Evolutionary conservation across 2,329 filamentous ascomycete species (phyloP), one percentile per base, ranked within the genome.

Genomic region (Xylariaceae sp.): DNA sequence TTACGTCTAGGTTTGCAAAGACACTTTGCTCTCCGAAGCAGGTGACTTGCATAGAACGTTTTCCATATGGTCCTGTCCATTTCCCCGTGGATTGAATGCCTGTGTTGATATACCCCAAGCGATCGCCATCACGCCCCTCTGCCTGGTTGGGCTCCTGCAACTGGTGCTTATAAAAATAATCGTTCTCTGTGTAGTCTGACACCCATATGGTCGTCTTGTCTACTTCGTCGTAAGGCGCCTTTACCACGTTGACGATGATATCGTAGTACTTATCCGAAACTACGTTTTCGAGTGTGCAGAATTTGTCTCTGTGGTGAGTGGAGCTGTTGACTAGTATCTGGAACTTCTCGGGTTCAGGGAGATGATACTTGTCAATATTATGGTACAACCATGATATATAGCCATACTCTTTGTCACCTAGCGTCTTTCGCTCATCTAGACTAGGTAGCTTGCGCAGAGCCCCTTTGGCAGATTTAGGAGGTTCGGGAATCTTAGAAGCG

Each of bases 151-250:
- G 57, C 17, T 54, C 60, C 19, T 64, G 62, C 51, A 60, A 67
- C 11, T 62, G 59, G 43, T 71, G 82, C 33, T 82, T 68, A 56
- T 77, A 85, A 50, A 96, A 83, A 1, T 61, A 52, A 0, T 73
- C 62, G 60, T 96, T 89, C 44, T 80, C 71, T 0, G 90, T 95
- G 66, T 91, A 96, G 67, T 96, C 91, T 0, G 88, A 87, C 15
- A 95, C 71, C 73, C 90, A 90, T 0, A 96, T 56, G 5, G 82
- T 80, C 11, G 80, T 68, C 49, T 69, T 78, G 22, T 77, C 74
- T 18, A 64, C 62, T 6, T 58, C 17, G 30, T 74, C 68, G 39
- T 66, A 74, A 0, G 78, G 77, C 2, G 72, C 68, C 41, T 66
- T 73, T 42, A 90, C 77, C 2, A 95, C 81, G 62, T 91, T 79